Percentiles rank a stretch among this genome's conserved stretches.
Evolutionary conservation across 345 rosid genomes (phyloP).

Genomic region (Salix purpurea): DNA sequence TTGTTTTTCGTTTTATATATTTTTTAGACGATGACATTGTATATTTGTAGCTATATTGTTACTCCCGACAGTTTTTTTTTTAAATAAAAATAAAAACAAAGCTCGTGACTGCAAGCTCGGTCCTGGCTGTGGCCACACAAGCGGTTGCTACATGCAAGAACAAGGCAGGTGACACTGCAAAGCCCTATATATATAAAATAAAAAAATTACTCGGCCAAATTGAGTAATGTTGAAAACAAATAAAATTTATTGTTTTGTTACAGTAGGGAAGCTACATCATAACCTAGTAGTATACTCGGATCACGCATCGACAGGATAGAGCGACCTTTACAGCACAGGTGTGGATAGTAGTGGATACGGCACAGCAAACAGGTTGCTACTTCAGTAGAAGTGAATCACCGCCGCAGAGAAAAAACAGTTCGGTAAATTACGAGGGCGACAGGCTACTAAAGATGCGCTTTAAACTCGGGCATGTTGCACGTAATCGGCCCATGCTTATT

Average conservation of each 20-base stretch:
- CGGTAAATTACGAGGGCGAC: constrained; percentile 4
- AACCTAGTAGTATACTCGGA: constrained; percentile 1
- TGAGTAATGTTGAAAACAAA: background rate
- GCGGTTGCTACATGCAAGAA: no score
- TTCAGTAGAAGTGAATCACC: background rate
- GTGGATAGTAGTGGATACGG: background rate
- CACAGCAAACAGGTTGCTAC: background rate
- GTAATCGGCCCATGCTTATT: constrained; percentile 62
- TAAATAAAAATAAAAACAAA: no score
- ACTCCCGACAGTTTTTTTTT: no score
- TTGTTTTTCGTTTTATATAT: no score
- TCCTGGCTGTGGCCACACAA: background rate
- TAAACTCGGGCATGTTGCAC: constrained; percentile 65
- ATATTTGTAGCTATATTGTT: no score
- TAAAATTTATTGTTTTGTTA: background rate
- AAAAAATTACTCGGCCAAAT: background rate
- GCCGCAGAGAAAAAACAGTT: background rate
- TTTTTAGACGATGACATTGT: no score
- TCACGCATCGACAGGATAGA: background rate
- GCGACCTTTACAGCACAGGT: constrained; percentile 6
- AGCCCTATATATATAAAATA: background rate
- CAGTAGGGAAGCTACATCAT: background rate
- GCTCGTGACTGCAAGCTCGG: background rate
- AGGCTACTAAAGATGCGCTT: constrained; percentile 76
- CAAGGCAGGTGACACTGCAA: background rate